Conservation (phyloP, 192 early-diverging fungal species). For the Thoreauomyces humboldtii region DNA sequence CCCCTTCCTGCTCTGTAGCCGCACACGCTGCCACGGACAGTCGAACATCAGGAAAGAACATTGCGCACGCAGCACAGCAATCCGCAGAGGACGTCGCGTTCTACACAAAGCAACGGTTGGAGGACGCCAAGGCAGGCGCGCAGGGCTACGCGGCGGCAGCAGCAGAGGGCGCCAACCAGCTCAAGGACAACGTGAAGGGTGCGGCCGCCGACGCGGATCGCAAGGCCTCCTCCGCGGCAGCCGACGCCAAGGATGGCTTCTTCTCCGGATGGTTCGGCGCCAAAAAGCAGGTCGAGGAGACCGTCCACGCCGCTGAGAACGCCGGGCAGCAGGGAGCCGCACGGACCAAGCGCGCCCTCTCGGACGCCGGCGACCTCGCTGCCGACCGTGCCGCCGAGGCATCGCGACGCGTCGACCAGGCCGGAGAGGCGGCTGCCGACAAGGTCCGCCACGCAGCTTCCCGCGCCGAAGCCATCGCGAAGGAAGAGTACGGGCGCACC, state of each 20-base stretch:
- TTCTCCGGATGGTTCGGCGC: slow-evolving; percentile 4
- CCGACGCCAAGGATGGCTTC: slow-evolving; percentile 8
- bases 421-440: not conserved
- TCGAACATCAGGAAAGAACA: slow-evolving; percentile 10
- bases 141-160: not conserved
- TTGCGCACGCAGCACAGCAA: slow-evolving; percentile 16
- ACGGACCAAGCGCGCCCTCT: not conserved
- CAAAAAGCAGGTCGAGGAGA: slow-evolving; percentile 4
- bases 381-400: slow-evolving; percentile 1
- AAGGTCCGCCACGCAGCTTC: not conserved
- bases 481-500: not conserved
- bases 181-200: not conserved
- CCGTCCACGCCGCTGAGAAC: not conserved
- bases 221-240: not conserved
- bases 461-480: not conserved
- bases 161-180: not conserved
- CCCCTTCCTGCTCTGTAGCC: not conserved
- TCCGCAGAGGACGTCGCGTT: slow-evolving; percentile 15
- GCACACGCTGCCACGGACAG: slow-evolving; percentile 8
- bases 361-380: not conserved
- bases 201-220: not conserved
- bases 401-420: slow-evolving; percentile 2
- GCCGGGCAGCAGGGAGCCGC: not conserved
- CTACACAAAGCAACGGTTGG: slow-evolving; percentile 21
- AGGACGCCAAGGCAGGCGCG: slow-evolving; percentile 4